Conservation (phyloP, 257 asterid species). For the Ajuga chamaepitys region DNA sequence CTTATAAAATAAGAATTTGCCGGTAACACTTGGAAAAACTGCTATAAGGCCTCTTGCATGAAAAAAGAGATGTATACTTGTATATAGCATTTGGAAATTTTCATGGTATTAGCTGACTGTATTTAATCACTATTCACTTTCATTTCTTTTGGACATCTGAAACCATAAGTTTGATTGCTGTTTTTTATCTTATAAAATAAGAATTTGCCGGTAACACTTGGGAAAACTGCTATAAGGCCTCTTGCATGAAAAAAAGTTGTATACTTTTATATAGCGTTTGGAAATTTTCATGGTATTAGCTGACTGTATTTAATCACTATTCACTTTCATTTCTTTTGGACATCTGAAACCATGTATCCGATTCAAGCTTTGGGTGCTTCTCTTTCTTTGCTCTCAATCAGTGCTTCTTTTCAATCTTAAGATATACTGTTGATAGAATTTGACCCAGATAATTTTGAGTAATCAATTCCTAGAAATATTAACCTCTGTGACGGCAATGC, state of each 20-base stretch:
- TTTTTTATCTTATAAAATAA: too few species aligned
- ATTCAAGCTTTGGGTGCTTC: not conserved
- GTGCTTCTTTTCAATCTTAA: not conserved
- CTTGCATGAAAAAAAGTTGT: too few species aligned
- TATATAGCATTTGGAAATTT: not conserved
- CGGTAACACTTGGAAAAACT: not conserved
- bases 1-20: constrained; percentile 7
- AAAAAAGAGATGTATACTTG: too few species aligned
- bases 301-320: not conserved
- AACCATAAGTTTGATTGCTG: not conserved
- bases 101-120: not conserved
- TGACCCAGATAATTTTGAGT: not conserved
- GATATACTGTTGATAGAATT: not conserved
- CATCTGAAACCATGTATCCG: not conserved
- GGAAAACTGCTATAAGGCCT: not conserved
- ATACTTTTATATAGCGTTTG: not conserved
- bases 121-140: not conserved
- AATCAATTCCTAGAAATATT: not conserved
- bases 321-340: not conserved
- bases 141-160: not conserved
- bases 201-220: constrained; percentile 6
- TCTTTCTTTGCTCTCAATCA: not conserved
- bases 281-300: not conserved
- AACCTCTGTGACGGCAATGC: too few species aligned
- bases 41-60: not conserved